A percentile compares a stretch with the other conserved stretches of the same genome.
These are phyloP conservation scores for Rhododendron molle DNA, from an alignment of 148 eudicot genomes.

Conservation along the genomic window DNA sequence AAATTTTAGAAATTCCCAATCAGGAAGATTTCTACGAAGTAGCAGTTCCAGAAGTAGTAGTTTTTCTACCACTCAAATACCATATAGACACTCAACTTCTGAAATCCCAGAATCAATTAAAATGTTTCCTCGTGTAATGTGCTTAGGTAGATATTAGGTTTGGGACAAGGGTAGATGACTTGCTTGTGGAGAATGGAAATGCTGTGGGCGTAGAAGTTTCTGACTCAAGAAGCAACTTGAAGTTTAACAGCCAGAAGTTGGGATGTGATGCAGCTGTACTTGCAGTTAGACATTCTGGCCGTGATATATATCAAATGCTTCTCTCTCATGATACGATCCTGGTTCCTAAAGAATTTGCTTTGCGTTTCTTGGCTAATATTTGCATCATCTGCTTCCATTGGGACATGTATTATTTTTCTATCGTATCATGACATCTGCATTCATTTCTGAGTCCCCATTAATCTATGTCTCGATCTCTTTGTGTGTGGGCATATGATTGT, in stretches of 20 bases:
- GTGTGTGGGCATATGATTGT: background rate
- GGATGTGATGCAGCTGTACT: conserved; percentile 83
- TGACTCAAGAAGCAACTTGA: conserved; percentile 40
- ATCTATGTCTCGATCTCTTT: background rate
- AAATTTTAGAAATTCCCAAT: too few species aligned
- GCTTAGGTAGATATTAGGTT: conserved; percentile 75
- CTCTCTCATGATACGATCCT: conserved; percentile 64
- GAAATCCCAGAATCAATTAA: too few species aligned
- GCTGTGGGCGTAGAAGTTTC: conserved; percentile 75
- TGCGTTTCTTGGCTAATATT: conserved; percentile 29
- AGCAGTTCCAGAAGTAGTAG: too few species aligned
- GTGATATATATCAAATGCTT: conserved; percentile 95
- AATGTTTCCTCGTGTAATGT: conserved; percentile 8
- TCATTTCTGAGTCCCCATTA: background rate
- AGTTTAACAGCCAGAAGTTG: conserved; percentile 38
- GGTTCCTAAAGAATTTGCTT: conserved; percentile 87
- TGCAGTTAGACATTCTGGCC: conserved; percentile 94
- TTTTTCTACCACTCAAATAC: too few species aligned
- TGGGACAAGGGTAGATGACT: conserved; percentile 90
- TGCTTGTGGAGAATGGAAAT: conserved; percentile 53
- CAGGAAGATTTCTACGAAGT: too few species aligned
- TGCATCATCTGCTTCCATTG: background rate
- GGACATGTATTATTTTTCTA: background rate
- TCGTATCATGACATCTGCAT: background rate
- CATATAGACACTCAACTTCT: too few species aligned